These are phyloP conservation scores for Periconia sp. DNA, from an alignment of 2,329 filamentous ascomycete genomes.

Conservation along the genomic window DNA sequence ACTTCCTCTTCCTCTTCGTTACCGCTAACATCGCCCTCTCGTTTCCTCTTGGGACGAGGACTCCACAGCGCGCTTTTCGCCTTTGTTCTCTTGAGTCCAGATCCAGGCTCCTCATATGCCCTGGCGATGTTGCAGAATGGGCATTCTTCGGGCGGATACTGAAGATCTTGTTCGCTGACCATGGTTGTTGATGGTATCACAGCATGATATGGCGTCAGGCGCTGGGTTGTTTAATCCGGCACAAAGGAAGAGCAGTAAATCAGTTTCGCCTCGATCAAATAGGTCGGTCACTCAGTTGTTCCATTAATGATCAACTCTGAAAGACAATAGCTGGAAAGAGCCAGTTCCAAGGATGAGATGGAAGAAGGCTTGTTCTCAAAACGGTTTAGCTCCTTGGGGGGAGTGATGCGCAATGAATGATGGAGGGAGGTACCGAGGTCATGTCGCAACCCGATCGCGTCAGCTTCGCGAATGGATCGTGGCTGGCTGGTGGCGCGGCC, in stretches of 20 bases:
- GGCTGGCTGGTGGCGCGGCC: not conserved
- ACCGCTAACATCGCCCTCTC: not conserved
- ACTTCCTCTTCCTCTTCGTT: slow-evolving; percentile 1
- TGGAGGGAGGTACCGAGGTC: not conserved
- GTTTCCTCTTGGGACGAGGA: not conserved
- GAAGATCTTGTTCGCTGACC: slow-evolving; percentile 29
- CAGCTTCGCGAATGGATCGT: not conserved
- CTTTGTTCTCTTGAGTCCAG: slow-evolving; percentile 1
- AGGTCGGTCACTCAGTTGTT: too few relatives aligned
- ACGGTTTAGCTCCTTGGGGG: not conserved
- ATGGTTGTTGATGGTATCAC: not conserved
- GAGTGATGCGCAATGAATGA: not conserved
- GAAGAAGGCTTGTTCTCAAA: not conserved
- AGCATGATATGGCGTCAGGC: not conserved
- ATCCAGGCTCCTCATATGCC: slow-evolving; percentile 46
- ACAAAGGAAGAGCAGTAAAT: not conserved
- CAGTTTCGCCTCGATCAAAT: too few relatives aligned
- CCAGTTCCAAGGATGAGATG: not conserved
- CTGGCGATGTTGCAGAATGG: slow-evolving; percentile 62
- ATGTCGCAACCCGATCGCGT: not conserved
- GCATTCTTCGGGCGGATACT: slow-evolving; percentile 50
- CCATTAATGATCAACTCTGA: too few relatives aligned
- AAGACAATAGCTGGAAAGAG: too few relatives aligned
- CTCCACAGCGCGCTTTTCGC: slow-evolving; percentile 7
- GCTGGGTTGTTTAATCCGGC: too few relatives aligned